Evolutionary conservation across 2,329 filamentous ascomycete species (phyloP).

Genomic region (Diaporthe sp.): DNA sequence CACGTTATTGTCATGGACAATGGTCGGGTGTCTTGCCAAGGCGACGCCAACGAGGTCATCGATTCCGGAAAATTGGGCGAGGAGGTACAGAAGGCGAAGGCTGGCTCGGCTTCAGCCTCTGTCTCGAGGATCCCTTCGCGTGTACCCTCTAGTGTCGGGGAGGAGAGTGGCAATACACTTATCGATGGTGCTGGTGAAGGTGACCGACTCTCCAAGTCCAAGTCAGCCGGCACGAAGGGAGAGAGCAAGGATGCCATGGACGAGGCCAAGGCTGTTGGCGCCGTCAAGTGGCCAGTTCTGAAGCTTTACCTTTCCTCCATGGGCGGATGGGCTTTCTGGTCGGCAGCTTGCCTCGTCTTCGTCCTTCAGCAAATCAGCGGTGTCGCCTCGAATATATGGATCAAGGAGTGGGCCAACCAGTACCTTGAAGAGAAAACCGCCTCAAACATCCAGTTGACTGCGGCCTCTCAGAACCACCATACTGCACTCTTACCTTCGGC

Average conservation of each 20-base stretch:
- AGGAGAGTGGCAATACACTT: constrained; percentile 70
- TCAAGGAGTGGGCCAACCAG: constrained; percentile 93
- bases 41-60: constrained; percentile 83
- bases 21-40: constrained; percentile 82
- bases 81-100: constrained; percentile 80
- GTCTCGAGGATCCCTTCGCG: constrained; percentile 83
- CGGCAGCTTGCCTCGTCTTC: constrained; percentile 81
- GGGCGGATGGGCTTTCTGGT: constrained; percentile 98
- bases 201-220: constrained; percentile 60
- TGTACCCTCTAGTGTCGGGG: constrained; percentile 81
- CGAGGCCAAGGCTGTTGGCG: constrained; percentile 86
- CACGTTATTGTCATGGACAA: constrained; percentile 91
- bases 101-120: constrained; percentile 78
- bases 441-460: constrained; percentile 52
- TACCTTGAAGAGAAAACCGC: constrained; percentile 69
- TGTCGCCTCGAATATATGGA: constrained; percentile 94
- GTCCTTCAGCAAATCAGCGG: constrained; percentile 85
- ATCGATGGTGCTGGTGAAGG: constrained; percentile 65
- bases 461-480: constrained; percentile 54
- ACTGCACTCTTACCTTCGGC: constrained; percentile 53
- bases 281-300: constrained; percentile 90
- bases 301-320: constrained; percentile 88
- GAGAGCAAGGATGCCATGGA: constrained; percentile 70
- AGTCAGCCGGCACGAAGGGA: constrained; percentile 61
- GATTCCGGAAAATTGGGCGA: constrained; percentile 91